Base-by-base conservation (phyloP, 164 flowering plant genomes). In the Annona squamosa region DNA sequence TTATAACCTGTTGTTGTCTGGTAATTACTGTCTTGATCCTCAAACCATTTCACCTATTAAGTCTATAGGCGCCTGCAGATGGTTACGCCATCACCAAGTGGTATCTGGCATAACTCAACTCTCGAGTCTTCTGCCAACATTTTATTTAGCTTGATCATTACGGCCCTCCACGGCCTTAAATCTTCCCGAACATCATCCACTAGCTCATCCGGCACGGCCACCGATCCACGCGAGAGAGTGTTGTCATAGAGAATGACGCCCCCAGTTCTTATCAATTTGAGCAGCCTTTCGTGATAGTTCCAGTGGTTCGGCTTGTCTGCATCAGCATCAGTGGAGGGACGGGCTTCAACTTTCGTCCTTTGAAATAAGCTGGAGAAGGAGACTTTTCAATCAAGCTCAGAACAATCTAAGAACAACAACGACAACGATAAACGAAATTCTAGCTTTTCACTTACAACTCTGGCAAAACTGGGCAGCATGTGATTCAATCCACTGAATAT, bases 221-320 rank as follows among this genome's bases (percentile, higher is more conserved):
- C 81, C 0, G 75, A 46, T 46, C 78, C 81, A 4, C 46, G 7
- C 76, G 67, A 75, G 2, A 79, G 74, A 1, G 81, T 75, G 73
- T 79, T 79, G 42, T 79, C 81, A 37, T 79, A 79, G 13, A 61
- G 72, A 13, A 79, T 75, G 16, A 79, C 37, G 17, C 78, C 81
- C 18, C 81, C 81, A 63, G 69, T 61, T 41, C 68, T 79, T 42
- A 79, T 76, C 73, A 79, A 70, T 65, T 79, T 75, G 67, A 75
- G 0, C 67, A 75, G 18, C 37, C 68, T 26, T 67, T 79, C 73
- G 47, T 79, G 81, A 46, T 79, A 79, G 5, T 69, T 75, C 43
- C 5, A 5, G 26, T 79, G 72, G 63, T 69, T 75, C 16, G 17
- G 65, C 70, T 79, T 79, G 77, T 79, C 78, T 0, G 78, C 81